These are phyloP conservation scores for Chrysoporthe cubensis DNA, from an alignment of 2,329 filamentous ascomycete genomes.

Conservation along the genomic window DNA sequence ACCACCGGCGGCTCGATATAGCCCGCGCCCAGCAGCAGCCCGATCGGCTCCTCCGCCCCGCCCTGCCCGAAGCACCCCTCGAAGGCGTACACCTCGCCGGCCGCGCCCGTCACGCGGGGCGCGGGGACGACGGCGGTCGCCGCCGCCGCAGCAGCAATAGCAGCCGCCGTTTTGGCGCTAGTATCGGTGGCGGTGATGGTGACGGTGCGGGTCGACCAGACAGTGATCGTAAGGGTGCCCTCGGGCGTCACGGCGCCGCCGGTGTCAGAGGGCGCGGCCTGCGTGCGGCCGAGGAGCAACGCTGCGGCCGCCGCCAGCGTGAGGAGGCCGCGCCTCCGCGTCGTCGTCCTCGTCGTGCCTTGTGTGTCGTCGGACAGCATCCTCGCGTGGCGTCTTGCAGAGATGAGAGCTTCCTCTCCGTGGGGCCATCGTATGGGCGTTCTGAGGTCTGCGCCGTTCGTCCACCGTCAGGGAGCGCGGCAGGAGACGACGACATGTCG, in stretches of 20 bases:
- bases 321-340: background rate
- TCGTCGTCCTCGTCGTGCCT: slow-evolving; percentile 2
- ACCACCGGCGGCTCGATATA: background rate
- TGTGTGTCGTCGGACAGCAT: slow-evolving; percentile 6
- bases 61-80: slow-evolving; percentile 22
- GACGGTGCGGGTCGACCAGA: slow-evolving; percentile 3
- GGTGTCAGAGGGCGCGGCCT: background rate
- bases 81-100: slow-evolving; percentile 9
- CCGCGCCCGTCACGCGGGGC: background rate
- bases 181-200: slow-evolving; percentile 1
- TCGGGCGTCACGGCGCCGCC: too few relatives aligned
- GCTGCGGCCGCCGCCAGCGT: slow-evolving; percentile 1
- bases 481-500: background rate
- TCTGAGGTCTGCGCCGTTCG: background rate
- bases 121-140: background rate
- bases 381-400: background rate
- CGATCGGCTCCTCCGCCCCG: background rate
- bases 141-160: background rate
- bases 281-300: slow-evolving; percentile 7
- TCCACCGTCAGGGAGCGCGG: background rate
- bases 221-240: slow-evolving; percentile 1
- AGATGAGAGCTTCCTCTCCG: background rate
- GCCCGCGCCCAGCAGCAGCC: slow-evolving; percentile 8
- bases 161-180: background rate
- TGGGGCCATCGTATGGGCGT: background rate